Conservation (phyloP, 78 protist species). For the Planoprotostelium fungivorum region DNA sequence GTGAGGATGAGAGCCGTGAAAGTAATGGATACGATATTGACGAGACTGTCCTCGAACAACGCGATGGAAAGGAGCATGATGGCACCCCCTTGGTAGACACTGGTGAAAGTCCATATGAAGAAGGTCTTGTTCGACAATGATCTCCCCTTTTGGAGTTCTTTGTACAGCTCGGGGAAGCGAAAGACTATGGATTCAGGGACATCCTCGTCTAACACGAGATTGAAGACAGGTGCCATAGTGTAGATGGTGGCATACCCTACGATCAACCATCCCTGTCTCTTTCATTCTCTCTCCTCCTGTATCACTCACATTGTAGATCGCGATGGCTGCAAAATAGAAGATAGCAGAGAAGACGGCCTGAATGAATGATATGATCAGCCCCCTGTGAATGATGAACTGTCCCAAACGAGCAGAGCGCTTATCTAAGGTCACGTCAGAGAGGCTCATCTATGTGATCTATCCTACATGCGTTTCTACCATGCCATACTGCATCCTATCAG, state of each 20-base stretch:
- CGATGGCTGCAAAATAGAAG: conserved; percentile 88
- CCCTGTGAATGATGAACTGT: conserved; percentile 97
- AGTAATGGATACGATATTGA: conserved; percentile 87
- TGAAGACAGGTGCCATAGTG: conserved; percentile 94
- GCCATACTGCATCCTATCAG: conserved; percentile 70
- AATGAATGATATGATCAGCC: conserved; percentile 93
- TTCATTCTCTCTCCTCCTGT: background rate
- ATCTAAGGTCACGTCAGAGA: conserved; percentile 9
- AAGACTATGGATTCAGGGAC: conserved; percentile 63
- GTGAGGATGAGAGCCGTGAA: conserved; percentile 94
- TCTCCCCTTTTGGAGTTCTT: conserved; percentile 90
- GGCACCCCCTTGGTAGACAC: conserved; percentile 90
- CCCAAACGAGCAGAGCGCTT: conserved; percentile 75
- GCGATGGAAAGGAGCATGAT: conserved; percentile 86
- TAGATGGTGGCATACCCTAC: conserved; percentile 90
- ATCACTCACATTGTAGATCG: conserved; percentile 70
- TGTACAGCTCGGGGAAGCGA: conserved; percentile 91
- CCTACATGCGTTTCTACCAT: conserved; percentile 83
- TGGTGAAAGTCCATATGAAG: conserved; percentile 77
- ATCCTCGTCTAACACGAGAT: conserved; percentile 89
- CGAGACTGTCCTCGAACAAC: conserved; percentile 75
- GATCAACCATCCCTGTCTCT: conserved; percentile 55
- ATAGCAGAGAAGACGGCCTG: conserved; percentile 93
- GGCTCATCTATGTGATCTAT: background rate
- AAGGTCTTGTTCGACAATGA: conserved; percentile 82